These are phyloP conservation scores for Termitomyces sp. DNA, from an alignment of 768 basidiomycete species.

Conservation along the genomic window DNA sequence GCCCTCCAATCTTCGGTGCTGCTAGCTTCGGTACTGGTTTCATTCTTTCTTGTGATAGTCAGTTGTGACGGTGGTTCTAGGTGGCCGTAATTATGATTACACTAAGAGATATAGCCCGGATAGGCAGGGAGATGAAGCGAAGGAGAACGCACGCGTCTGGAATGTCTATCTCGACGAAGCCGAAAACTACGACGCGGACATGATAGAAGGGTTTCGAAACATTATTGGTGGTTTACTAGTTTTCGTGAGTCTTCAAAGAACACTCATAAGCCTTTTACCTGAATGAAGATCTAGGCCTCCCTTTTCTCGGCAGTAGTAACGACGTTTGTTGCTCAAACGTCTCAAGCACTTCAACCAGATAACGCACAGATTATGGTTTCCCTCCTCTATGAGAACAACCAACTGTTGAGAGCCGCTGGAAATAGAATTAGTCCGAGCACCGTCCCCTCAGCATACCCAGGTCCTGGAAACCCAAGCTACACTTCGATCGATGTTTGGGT, in stretches of 20 bases:
- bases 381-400: not conserved
- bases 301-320: not conserved
- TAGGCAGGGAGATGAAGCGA: not conserved
- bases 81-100: conserved; percentile 1
- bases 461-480: not conserved
- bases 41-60: not conserved
- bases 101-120: not conserved
- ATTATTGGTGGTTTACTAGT: not conserved
- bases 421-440: not conserved
- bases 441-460: not conserved
- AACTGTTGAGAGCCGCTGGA: not conserved
- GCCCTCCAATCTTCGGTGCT: not conserved
- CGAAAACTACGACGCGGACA: not conserved
- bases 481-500: not conserved
- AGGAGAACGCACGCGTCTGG: not conserved
- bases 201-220: not conserved
- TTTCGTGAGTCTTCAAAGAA: not conserved
- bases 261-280: not conserved
- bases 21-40: too few relatives aligned
- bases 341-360: not conserved
- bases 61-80: not conserved
- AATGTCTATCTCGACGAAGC: not conserved
- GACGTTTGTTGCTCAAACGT: not conserved
- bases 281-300: not conserved
- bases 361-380: not conserved